Evolutionary conservation across 306 rosid species (phyloP), one percentile per base, ranked within the genome.

Genomic region (Quercus mongolica): DNA sequence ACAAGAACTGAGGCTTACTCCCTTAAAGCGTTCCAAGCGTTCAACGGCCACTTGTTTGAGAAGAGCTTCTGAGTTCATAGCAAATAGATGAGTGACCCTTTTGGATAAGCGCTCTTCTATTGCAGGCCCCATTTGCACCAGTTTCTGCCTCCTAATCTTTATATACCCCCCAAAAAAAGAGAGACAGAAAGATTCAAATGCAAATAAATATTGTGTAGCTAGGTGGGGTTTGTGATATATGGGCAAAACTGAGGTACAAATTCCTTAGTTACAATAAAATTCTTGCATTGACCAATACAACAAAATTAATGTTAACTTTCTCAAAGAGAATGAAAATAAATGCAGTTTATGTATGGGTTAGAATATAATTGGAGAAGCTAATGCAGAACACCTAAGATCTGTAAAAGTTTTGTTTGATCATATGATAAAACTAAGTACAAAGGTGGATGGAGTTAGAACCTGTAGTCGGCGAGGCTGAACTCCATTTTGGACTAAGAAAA

Each of bases 81-180:
- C 87, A 31, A 92, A 89, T 73, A 94, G 75, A 81, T 94, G 94
- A 78, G 95, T 90, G 78, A 91, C 94, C 61, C 78, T 74, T 84
- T 89, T 85, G 62, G 91, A 84, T 10, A 91, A 33, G 14, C 85
- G 30, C 35, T 91, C 94, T 67, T 90, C 97, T 17, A 89, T 73
- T 2, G 56, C 77, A 70, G 90, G 97, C 58, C 97, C 99, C 93
- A 86, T 92, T 83, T 90, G 95, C 68, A 74, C 76, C 87, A 92
- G 83, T 78, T 90, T 88, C 86, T 90, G 90, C 93, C 88, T 91
- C 98, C 98, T 92, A 87, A 94, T 91, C 97, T 94, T 78, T 56
- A 69, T 15, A 18, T 20, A 11, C n/a, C n/a, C n/a, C n/a, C 4
- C 31, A 30, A 30, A 30, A 56, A 64, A 20, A 13, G 18, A 23